Base-by-base conservation (phyloP, 306 rosid genomes). In the Malus sieversii region DNA sequence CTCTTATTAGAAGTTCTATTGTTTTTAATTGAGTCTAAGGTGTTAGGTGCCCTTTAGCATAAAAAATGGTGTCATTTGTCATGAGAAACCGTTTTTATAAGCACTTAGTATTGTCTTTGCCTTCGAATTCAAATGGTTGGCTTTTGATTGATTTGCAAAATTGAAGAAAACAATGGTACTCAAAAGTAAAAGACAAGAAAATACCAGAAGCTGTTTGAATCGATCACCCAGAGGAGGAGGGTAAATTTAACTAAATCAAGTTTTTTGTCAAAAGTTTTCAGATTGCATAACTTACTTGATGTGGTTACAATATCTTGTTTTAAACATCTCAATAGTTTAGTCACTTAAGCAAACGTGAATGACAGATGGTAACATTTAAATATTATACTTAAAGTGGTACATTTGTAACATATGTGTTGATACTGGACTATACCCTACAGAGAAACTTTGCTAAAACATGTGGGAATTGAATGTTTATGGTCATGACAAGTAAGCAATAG, bases 61-160 rank as follows among this genome's bases (percentile, higher is more conserved):
- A 38, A 38, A 35, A 38, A 38, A 38, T 38, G 42, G 42, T 38
- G 42, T 38, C 42, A 38, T 38, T 38, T 38, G 42, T 38, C 9
- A 38, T 38, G 42, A 38, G 42, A 38, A 38, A 38, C 42, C 42
- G 9, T 38, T 38, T 35, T 38, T 38, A 38, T 38, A 38, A 38
- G 42, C 42, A 38, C 42, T 38, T 38, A 38, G 42, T 38, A 38
- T 42, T 63, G 22, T 82, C 46, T 3, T 61, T 77, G 42, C 15
- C 63, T 10, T 53, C 33, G 25, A 33, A 22, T 33, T 29, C 69
- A 11, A 75, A 76, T 53, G 32, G 59, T 30, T 42, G 8, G 40
- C 42, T 57, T 80, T 73, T 76, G 61, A 72, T 76, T 75, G 60
- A 79, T 72, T 22, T 61, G 66, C 76, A 35, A 55, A 80, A 76